Evolutionary conservation across 2,329 filamentous ascomycete genomes (phyloP).

Genomic region (Xylaria sp.): DNA sequence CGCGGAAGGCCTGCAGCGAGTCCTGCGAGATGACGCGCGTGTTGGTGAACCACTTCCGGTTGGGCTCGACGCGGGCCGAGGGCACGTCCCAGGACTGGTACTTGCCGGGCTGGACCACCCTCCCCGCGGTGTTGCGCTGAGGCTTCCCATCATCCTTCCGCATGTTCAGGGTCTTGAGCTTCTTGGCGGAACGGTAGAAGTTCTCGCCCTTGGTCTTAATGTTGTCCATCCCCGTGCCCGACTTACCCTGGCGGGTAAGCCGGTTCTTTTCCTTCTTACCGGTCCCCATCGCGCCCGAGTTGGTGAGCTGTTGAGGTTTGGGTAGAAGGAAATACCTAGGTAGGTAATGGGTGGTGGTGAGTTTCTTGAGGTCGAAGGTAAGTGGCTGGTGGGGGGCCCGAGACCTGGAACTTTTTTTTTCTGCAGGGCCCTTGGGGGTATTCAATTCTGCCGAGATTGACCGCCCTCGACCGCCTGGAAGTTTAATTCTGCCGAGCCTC

Average conservation of each 20-base stretch:
- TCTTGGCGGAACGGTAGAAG: constrained; percentile 91
- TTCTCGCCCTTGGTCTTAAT: constrained; percentile 96
- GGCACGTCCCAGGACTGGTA: constrained; percentile 85
- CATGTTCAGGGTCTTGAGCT: constrained; percentile 86
- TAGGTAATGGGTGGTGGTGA: constrained; percentile 14
- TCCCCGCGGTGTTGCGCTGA: constrained; percentile 78
- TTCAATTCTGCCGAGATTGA: constrained; percentile 5
- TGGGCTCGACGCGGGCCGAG: constrained; percentile 86
- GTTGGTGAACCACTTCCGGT: constrained; percentile 97
- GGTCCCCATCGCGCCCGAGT: constrained; percentile 68
- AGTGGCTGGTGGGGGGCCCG: constrained; percentile 6
- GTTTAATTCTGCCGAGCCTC: constrained; percentile 11
- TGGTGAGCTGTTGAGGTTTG: constrained; percentile 31
- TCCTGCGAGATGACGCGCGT: constrained; percentile 89
- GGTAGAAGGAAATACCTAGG: constrained; percentile 26
- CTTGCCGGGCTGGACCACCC: constrained; percentile 80
- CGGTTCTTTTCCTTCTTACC: constrained; percentile 89
- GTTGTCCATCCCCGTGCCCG: constrained; percentile 84
- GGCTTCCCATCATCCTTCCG: constrained; percentile 86
- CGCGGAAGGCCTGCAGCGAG: constrained; percentile 81
- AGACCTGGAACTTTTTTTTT: constrained; percentile 18
- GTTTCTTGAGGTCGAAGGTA: constrained; percentile 7
- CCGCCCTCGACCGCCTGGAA: not conserved
- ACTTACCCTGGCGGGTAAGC: constrained; percentile 83
- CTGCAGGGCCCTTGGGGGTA: not conserved